Percentiles rank a stretch among this genome's conserved stretches.
These are phyloP conservation scores for Sporisorium iseilematis-ciliati DNA, from an alignment of 1,284 basidiomycete genomes.

Conservation along the genomic window DNA sequence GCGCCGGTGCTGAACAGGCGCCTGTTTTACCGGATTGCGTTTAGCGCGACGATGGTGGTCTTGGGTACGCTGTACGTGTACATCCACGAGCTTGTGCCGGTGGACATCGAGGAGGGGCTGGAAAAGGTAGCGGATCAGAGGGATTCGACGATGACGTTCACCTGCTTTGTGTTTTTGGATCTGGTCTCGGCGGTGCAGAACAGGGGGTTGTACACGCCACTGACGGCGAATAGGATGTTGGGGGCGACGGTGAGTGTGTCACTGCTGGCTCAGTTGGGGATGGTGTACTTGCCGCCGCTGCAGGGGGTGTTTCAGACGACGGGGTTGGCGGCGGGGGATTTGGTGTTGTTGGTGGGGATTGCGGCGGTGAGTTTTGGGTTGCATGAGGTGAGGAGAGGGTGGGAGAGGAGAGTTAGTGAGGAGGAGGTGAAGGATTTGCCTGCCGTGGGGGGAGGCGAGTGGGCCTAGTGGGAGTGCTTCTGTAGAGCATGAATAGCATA, in stretches of 20 bases:
- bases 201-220: slow-evolving; percentile 74
- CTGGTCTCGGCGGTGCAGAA: slow-evolving; percentile 94
- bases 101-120: slow-evolving; percentile 31
- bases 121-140: slow-evolving; percentile 38
- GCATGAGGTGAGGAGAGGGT: slow-evolving; percentile 84
- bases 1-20: slow-evolving; percentile 84
- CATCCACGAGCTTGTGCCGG: slow-evolving; percentile 74
- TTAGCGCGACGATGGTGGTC: slow-evolving; percentile 91
- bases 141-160: slow-evolving; percentile 77
- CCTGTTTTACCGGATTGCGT: slow-evolving; percentile 83
- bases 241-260: slow-evolving; percentile 86
- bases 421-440: slow-evolving; percentile 21
- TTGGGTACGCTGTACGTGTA: slow-evolving; percentile 89
- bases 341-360: slow-evolving; percentile 80
- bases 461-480: slow-evolving; percentile 13
- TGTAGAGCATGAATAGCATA: not conserved
- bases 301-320: slow-evolving; percentile 95
- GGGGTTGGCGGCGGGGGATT: slow-evolving; percentile 78
- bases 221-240: slow-evolving; percentile 82
- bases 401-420: slow-evolving; percentile 73
- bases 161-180: slow-evolving; percentile 95
- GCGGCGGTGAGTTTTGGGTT: slow-evolving; percentile 78
- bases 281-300: slow-evolving; percentile 91
- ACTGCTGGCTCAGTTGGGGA: slow-evolving; percentile 82
- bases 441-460: slow-evolving; percentile 12